Base-by-base conservation (phyloP, 345 rosid genomes). In the Eucalyptus leucophloia region DNA sequence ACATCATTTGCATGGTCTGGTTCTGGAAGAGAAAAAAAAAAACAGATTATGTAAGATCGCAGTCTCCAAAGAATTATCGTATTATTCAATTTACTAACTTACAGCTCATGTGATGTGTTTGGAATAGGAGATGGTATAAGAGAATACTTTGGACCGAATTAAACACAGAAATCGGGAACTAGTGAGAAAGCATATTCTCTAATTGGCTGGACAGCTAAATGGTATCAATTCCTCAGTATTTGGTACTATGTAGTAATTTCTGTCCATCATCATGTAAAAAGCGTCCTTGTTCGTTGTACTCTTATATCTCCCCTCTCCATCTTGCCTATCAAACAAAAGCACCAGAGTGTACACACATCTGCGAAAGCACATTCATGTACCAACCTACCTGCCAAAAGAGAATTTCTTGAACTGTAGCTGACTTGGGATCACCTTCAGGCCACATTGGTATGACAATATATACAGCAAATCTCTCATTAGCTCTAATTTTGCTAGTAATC, bases 341-440 rank as follows among this genome's bases (percentile, higher is more conserved):
- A 62, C 69, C 69, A 62, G 3, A 28, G 17, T 62, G 17, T 12
- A 62, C 69, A 28, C 32, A 62, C 32, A 62, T 62, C n/a, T 62
- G 69, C 32, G 3, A 62, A 62, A 62, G n/a, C 32, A 62, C 69
- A 28, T 51, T 87, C 72, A 49, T 34, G 40, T 32, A 87, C 87
- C 47, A 65, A 8, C 42, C 89, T 92, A 98, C 99, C 99, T 98
- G 99, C 99, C 99, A 98, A 88, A 47, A 95, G 87, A 98, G 95
- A 92, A 98, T 98, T 94, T 98, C 99, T 94, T 97, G 99, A 94
- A 96, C 93, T 51, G 97, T 90, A 16, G 91, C 96, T 89, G 96
- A 87, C 88, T 95, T 95, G 44, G 99, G 99, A 89, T 97, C 98
- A 88, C 99, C 99, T 92, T 98, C 99, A 40, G 99, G 99, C 99